Evolutionary conservation across 805 yeast genomes (phyloP), one percentile per base, ranked within the genome.

Genomic region (Kodamaea neixiangensis): DNA sequence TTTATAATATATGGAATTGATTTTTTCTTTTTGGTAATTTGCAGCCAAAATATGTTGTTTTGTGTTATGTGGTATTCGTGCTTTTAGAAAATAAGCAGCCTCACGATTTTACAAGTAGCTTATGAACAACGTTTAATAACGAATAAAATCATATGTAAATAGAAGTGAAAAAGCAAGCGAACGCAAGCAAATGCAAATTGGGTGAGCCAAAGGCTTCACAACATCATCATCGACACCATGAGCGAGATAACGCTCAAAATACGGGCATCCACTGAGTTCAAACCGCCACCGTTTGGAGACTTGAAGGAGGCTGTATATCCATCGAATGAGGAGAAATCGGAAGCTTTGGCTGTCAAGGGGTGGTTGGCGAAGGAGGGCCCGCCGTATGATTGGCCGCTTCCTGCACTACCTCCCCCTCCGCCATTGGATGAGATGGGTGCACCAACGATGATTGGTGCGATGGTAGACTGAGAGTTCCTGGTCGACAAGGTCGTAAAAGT

Each of bases 261-360:
- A 14, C 43, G 21, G 15, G 37, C 25, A n/a, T 37, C 33, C 33
- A 44, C 33, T 2, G 33, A 18, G 38, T 20, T 42, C 17, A 38
- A 22, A 11, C 18, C 46, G 14, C 49, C 52, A 5, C 34, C 11
- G 21, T 49, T 49, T 19, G 31, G 39, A 13, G 50, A 47, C 22
- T 43, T 47, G 29, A 52, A 52, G 7, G 44, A 39, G 2, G 42
- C 48, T 4, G 44, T 20, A 18, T 46, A 34, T 18, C 37, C 42
- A 6, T 11, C 46, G 22, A 52, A 52, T 3, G 55, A 52, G 1
- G 55, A 52, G 34, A 46, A 52, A 9, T 52, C 50, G 3, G 50
- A 48, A 18, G 25, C 46, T 5, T 48, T 18, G 5, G 52, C 56
- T 10, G 56, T 53, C 22, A 50, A 29, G 4, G 56, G 56, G 34